These are phyloP conservation scores for Gastrolobium villosum DNA, from an alignment of 306 rosid species.

Conservation along the genomic window DNA sequence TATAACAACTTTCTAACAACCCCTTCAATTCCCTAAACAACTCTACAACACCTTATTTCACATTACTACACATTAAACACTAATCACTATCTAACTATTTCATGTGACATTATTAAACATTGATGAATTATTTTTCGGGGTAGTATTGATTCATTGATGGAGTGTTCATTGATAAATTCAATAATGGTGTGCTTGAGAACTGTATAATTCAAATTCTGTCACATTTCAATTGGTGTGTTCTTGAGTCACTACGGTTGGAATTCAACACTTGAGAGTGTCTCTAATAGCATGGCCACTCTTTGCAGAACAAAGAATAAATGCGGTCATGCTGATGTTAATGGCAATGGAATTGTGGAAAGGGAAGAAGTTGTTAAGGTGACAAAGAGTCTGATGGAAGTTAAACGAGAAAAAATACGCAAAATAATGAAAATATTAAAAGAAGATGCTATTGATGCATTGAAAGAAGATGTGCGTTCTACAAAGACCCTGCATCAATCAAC, in stretches of 20 bases:
- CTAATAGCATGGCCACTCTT: conserved; percentile 39
- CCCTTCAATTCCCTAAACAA: too few species aligned
- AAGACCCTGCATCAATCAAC: neutral
- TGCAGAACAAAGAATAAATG: conserved; percentile 42
- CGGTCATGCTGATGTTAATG: conserved; percentile 1
- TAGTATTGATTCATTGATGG: too few species aligned
- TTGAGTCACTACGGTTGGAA: conserved; percentile 37
- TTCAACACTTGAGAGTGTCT: conserved; percentile 38
- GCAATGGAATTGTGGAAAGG: conserved; percentile 31
- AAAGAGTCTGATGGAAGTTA: conserved; percentile 31
- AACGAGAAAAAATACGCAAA: conserved; percentile 32
- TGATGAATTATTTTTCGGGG: too few species aligned
- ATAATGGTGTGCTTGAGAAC: too few species aligned
- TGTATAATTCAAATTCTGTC: conserved; percentile 1
- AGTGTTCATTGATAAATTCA: too few species aligned
- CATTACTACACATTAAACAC: too few species aligned
- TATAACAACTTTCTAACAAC: too few species aligned
- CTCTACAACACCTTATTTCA: too few species aligned
- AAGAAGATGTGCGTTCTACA: neutral
- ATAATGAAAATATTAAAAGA: conserved; percentile 9
- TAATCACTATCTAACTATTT: too few species aligned
- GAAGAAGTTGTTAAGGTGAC: conserved; percentile 44
- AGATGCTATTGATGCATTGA: conserved; percentile 13
- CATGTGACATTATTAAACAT: too few species aligned
- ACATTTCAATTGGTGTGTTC: conserved; percentile 28